Percentiles rank a stretch among this genome's conserved stretches.
Evolutionary conservation across 495 filamentous ascomycete genomes (phyloP).

Genomic region (Physcia stellaris): DNA sequence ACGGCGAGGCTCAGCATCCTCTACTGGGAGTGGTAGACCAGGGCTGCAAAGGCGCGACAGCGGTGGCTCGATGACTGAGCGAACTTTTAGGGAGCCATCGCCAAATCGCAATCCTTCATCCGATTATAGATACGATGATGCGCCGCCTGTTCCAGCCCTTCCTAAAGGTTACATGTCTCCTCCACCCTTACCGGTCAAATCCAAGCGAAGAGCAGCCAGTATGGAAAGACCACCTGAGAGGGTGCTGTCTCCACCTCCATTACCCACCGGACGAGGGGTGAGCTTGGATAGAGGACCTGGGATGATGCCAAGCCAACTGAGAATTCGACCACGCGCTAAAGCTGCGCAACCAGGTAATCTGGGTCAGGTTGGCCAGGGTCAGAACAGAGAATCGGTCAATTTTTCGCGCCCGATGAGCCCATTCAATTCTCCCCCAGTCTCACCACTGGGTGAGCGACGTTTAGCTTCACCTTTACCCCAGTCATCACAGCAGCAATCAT

Average conservation of each 20-base stretch:
- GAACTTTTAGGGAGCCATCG: conserved; percentile 66
- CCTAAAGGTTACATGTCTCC: conserved; percentile 35
- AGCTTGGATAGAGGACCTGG: conserved; percentile 32
- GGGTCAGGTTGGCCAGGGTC: conserved; percentile 38
- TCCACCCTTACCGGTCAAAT: conserved; percentile 13
- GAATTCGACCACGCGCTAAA: conserved; percentile 8
- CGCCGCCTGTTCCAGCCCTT: conserved; percentile 63
- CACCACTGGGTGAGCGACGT: conserved; percentile 17
- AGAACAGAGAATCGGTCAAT: conserved; percentile 60
- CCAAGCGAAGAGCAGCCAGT: conserved; percentile 36
- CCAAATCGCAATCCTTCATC: conserved; percentile 38
- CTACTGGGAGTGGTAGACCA: conserved; percentile 38
- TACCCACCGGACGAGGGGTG: conserved; percentile 23
- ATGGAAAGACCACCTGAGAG: conserved; percentile 37
- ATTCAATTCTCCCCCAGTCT: conserved; percentile 23
- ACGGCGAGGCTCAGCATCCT: conserved; percentile 55
- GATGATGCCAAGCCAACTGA: conserved; percentile 4
- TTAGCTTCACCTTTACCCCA: conserved; percentile 23
- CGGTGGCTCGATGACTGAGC: conserved; percentile 68
- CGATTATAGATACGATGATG: conserved; percentile 24
- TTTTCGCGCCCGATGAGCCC: conserved; percentile 69
- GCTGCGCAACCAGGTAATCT: conserved; percentile 23
- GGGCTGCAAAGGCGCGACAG: conserved; percentile 52
- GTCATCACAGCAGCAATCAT: conserved; percentile 1
- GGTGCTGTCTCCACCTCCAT: conserved; percentile 33